Percentiles rank a stretch among this genome's conserved stretches.
Conservation (phyloP, 139 green algal genomes). For the Chlamydomonas eustigma region DNA sequence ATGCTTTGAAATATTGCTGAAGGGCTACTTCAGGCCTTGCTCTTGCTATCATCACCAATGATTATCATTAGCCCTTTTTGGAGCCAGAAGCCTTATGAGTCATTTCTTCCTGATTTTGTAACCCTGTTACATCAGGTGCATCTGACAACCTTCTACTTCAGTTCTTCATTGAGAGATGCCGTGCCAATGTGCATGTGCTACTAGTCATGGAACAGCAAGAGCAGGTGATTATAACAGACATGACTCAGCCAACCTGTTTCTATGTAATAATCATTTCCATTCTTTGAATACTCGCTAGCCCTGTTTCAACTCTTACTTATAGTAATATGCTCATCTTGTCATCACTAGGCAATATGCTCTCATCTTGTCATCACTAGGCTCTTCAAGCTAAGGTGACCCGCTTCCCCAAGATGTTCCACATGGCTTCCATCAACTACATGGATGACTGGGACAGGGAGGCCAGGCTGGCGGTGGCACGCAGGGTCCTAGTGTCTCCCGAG, state of each 20-base stretch:
- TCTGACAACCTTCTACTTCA: slow-evolving; percentile 29
- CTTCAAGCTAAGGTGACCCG: neutral
- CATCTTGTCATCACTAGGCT: neutral
- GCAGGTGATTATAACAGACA: neutral
- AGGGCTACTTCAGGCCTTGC: too few species aligned
- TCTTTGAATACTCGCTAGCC: neutral
- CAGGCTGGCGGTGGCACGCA: slow-evolving; percentile 15
- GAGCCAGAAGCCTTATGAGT: too few species aligned
- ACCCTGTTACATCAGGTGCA: slow-evolving; percentile 20
- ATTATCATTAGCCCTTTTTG: too few species aligned
- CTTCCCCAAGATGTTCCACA: slow-evolving; percentile 41
- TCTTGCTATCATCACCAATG: too few species aligned
- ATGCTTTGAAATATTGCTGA: too few species aligned
- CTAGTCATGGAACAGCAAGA: slow-evolving; percentile 25
- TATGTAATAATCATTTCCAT: neutral
- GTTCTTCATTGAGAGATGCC: slow-evolving; percentile 54
- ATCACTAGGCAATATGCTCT: neutral
- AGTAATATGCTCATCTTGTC: neutral
- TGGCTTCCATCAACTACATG: slow-evolving; percentile 24
- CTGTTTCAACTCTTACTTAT: neutral
- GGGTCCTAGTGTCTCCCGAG: slow-evolving; percentile 21
- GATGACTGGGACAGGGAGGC: slow-evolving; percentile 35
- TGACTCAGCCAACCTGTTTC: neutral
- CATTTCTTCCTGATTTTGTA: too few species aligned
- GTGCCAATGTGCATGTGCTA: slow-evolving; percentile 50